Conservation (phyloP, 1,284 basidiomycete genomes). For the Trametes pubescens region DNA sequence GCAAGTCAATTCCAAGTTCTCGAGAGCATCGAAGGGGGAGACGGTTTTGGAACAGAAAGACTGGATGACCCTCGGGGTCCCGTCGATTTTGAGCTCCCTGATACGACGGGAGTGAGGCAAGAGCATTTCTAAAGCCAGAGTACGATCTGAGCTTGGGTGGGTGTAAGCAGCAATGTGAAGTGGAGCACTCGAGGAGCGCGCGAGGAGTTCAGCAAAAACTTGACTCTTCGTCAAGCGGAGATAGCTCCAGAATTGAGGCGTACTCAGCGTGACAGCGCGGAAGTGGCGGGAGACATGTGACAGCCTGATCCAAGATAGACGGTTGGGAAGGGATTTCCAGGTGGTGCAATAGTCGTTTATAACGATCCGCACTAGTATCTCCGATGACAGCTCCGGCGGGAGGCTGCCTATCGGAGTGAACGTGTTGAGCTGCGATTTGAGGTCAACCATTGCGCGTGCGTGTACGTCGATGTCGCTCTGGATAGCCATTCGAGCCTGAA, state of each 20-base stretch:
- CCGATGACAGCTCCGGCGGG: conserved; percentile 11
- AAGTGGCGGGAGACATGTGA: background rate
- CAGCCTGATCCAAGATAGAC: background rate
- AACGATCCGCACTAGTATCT: conserved; percentile 2
- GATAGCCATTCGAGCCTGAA: background rate
- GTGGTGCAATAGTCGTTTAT: background rate
- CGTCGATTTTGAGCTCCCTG: background rate
- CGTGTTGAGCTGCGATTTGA: conserved; percentile 4
- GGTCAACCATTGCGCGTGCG: background rate
- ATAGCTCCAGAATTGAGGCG: background rate
- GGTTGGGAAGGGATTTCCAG: too few relatives aligned
- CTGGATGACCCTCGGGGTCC: background rate
- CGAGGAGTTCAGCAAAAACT: background rate
- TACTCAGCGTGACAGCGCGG: background rate
- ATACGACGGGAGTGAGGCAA: background rate
- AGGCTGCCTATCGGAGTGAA: conserved; percentile 11
- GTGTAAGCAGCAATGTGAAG: background rate
- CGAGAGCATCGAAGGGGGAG: background rate
- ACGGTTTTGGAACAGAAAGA: background rate
- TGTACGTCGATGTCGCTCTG: background rate
- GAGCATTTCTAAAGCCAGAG: background rate
- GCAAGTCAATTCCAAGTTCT: background rate
- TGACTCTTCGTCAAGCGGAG: background rate
- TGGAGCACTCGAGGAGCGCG: background rate
- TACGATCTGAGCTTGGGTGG: background rate